Evolutionary conservation across 2,329 filamentous ascomycete genomes (phyloP).

Genomic region (Microdochium trichocladiopsis): DNA sequence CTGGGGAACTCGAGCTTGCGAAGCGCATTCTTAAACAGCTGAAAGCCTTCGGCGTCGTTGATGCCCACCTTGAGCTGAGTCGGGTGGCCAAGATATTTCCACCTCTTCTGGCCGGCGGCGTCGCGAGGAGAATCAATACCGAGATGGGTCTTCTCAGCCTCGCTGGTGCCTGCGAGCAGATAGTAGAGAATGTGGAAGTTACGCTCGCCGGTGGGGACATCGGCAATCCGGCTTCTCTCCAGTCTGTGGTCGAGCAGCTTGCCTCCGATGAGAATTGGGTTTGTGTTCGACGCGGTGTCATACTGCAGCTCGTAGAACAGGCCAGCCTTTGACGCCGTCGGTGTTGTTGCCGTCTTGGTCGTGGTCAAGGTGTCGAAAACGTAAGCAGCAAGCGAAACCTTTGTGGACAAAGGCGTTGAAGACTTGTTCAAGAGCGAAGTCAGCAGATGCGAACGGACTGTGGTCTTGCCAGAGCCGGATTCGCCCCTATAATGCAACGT

Average conservation of each 20-base stretch:
- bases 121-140: conserved; percentile 41
- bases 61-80: conserved; percentile 96
- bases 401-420: conserved; percentile 86
- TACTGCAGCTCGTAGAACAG: conserved; percentile 96
- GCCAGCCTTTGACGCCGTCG: conserved; percentile 90
- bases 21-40: conserved; percentile 93
- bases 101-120: conserved; percentile 61
- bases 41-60: conserved; percentile 91
- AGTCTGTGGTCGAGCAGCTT: conserved; percentile 91
- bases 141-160: conserved; percentile 83
- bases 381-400: conserved; percentile 88
- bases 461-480: conserved; percentile 94
- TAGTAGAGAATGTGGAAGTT: conserved; percentile 98
- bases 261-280: conserved; percentile 83
- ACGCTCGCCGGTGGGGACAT: conserved; percentile 89
- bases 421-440: conserved; percentile 82
- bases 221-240: conserved; percentile 83
- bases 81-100: conserved; percentile 93
- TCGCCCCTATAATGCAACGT: conserved; percentile 60
- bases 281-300: conserved; percentile 77
- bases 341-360: conserved; percentile 92
- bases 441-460: conserved; percentile 80
- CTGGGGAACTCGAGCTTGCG: conserved; percentile 91
- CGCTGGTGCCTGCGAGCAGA: conserved; percentile 83
- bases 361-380: conserved; percentile 95